A percentile compares a stretch with the other conserved stretches of the same genome.
Conservation (phyloP, 1,139 yeast species). For the Kodamaea alishanica region DNA sequence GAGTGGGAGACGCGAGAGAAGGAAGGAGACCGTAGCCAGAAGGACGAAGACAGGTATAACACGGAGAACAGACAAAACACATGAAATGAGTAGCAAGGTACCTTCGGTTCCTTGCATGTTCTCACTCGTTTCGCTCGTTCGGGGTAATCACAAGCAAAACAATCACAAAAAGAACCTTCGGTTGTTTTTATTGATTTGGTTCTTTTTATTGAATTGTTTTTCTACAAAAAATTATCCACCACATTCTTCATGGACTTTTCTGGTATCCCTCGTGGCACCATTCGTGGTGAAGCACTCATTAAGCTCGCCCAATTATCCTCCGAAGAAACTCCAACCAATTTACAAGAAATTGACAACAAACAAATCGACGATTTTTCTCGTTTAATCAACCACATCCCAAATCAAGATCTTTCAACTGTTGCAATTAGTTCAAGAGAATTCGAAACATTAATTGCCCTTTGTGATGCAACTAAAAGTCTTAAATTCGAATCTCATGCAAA, state of each 20-base stretch:
- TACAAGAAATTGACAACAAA: conserved; percentile 5
- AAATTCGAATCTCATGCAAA: conserved; percentile 46
- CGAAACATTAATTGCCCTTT: conserved; percentile 68
- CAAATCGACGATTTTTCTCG: conserved; percentile 23
- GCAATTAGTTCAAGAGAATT: conserved; percentile 57
- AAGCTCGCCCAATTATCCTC: conserved; percentile 36
- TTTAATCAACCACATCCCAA: conserved; percentile 23
- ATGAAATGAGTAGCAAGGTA: too few relatives aligned
- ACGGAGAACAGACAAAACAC: too few relatives aligned
- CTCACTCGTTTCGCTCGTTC: too few relatives aligned
- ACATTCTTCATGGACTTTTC: conserved; percentile 31
- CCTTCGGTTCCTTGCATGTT: too few relatives aligned
- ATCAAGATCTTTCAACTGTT: conserved; percentile 22
- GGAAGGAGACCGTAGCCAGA: too few relatives aligned
- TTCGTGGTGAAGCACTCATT: conserved; percentile 60
- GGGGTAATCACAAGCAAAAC: too few relatives aligned
- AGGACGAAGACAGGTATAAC: too few relatives aligned
- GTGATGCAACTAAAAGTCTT: conserved; percentile 45
- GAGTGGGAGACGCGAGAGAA: too few relatives aligned
- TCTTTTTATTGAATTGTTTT: too few relatives aligned
- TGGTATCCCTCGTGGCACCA: conserved; percentile 39
- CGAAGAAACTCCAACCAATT: conserved; percentile 10
- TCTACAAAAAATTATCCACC: too few relatives aligned
- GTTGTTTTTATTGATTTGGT: too few relatives aligned
- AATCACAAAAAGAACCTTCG: too few relatives aligned